These are phyloP conservation scores for Yamadazyma songkhlaensis DNA, from an alignment of 1,139 yeast species.

Conservation along the genomic window DNA sequence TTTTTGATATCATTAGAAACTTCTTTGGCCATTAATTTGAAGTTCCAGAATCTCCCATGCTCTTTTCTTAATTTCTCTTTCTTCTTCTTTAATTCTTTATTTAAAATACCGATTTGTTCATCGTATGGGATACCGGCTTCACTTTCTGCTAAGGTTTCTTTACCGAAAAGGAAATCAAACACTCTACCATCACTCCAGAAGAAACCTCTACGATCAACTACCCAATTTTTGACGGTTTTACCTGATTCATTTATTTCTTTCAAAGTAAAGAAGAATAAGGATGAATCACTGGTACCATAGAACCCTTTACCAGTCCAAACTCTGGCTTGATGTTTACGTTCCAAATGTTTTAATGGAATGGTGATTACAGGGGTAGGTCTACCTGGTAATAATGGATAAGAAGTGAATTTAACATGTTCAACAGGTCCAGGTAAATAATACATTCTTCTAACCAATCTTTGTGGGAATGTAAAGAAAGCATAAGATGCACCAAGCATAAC, in stretches of 20 bases:
- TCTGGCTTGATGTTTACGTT: slow-evolving; percentile 59
- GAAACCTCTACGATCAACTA: slow-evolving; percentile 78
- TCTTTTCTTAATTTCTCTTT: slow-evolving; percentile 35
- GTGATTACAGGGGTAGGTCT: slow-evolving; percentile 73
- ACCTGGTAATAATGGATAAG: slow-evolving; percentile 76
- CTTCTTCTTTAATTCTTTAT: slow-evolving; percentile 38
- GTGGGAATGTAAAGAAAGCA: slow-evolving; percentile 53
- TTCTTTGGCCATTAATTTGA: slow-evolving; percentile 37
- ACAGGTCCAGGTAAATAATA: slow-evolving; percentile 67
- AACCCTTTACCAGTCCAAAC: slow-evolving; percentile 86
- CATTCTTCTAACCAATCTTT: slow-evolving; percentile 69
- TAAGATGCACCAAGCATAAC: slow-evolving; percentile 41
- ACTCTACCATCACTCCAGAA: slow-evolving; percentile 93
- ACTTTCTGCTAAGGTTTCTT: slow-evolving; percentile 71
- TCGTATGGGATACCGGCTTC: slow-evolving; percentile 76
- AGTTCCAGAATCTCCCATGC: slow-evolving; percentile 41
- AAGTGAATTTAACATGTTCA: slow-evolving; percentile 59
- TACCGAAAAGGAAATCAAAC: slow-evolving; percentile 75
- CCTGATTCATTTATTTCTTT: slow-evolving; percentile 47
- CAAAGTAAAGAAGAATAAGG: slow-evolving; percentile 70
- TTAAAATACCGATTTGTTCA: slow-evolving; percentile 43
- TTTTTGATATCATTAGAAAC: slow-evolving; percentile 28
- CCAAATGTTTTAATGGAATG: slow-evolving; percentile 55
- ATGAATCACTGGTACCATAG: slow-evolving; percentile 77
- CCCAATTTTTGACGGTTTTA: slow-evolving; percentile 56